Base-by-base conservation (phyloP, 768 basidiomycete genomes). In the Tylopilus vinaceipallidus region DNA sequence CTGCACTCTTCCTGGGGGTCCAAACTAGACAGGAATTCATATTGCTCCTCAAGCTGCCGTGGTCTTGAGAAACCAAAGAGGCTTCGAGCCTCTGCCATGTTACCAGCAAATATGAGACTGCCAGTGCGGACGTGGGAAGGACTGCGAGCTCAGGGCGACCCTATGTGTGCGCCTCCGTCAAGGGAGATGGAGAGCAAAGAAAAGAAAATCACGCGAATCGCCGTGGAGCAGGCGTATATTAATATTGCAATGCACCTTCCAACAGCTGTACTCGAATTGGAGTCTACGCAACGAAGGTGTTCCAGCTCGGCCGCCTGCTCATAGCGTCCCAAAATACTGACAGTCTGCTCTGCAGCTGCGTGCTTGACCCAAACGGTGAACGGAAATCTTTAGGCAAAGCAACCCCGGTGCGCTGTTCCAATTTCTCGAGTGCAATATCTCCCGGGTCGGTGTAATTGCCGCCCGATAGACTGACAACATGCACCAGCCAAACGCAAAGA, bases 401-500 rank as follows among this genome's bases (percentile, higher is more conserved):
- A 44, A 80, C 70, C 29, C 73, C 77, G 22, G 60, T 69, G 47
- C 76, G 73, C 33, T 60, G 66, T 63, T 82, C 82, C 53, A 89
- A 57, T 60, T 77, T 82, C 44, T 54, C 66, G 11, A 83, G 70
- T 6, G 73, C 76, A 1, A 64, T 67, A 34, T 74, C 68, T 2
- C 88, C 83, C 55, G 79, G 75, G 34, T 85, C 79, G 6, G 54
- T 65, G 1, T 58, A 63, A 22, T 64, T 64, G 0, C 80, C 88
- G 2, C 85, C 87, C 1, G 78, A 72, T 17, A 90, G 71, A 42
- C 58, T 64, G 19, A 83, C 78, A 4, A 91, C 56, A 23, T 82
- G 77, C 10, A 80, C 70, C 27, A 93, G 62, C 90, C 89, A 95
- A 23, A 81, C 82, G 9, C 81, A 83, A 17, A 92, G 76, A 61